Evolutionary conservation across 345 rosid species (phyloP).

Genomic region (Erodium maritimum): DNA sequence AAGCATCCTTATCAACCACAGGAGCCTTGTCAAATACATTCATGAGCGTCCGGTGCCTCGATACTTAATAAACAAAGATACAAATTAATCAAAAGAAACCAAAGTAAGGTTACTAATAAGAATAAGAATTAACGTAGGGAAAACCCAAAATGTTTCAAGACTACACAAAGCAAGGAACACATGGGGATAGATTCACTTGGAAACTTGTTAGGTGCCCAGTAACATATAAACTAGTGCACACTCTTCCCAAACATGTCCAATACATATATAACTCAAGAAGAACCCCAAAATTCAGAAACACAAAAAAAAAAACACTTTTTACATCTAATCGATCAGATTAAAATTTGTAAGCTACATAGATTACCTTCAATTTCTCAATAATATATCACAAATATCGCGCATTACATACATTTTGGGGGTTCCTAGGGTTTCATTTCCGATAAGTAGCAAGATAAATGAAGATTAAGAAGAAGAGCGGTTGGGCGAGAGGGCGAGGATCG

Average conservation of each 20-base stretch:
- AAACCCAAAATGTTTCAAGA: background rate
- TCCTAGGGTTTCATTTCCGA: background rate
- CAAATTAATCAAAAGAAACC: background rate
- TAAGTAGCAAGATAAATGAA: background rate
- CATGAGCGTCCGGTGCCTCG: constrained; percentile 91
- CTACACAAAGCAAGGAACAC: background rate
- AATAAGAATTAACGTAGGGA: background rate
- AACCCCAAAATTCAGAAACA: background rate
- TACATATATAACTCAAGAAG: background rate
- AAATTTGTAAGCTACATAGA: too few species aligned
- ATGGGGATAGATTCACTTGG: background rate
- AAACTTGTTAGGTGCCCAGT: too few species aligned
- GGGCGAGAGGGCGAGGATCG: constrained; percentile 2
- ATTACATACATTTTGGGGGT: background rate
- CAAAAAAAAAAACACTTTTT: background rate
- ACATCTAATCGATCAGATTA: background rate
- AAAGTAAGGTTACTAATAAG: background rate
- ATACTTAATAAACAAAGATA: constrained; percentile 34
- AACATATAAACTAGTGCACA: too few species aligned
- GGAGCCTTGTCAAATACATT: constrained; percentile 70
- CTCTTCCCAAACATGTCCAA: background rate
- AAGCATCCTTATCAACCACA: constrained; percentile 56
- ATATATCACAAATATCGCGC: background rate
- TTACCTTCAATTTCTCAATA: too few species aligned
- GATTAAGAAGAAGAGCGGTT: background rate